phyloP scores from a whole-genome alignment of 2,329 filamentous ascomycete species.

The Claviceps sp. region DNA sequence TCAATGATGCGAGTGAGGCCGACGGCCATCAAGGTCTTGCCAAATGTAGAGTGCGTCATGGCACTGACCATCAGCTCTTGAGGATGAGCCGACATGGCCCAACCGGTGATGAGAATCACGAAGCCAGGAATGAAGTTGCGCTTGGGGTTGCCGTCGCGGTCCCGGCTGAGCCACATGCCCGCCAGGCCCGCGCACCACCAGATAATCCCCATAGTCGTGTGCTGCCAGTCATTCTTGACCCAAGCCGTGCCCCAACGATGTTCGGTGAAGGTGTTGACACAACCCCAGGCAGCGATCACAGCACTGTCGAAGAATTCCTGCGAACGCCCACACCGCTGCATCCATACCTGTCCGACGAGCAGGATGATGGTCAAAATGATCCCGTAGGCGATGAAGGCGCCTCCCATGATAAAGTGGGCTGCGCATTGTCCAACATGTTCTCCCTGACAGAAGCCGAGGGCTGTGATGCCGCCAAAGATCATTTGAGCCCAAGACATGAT shows the following conservation, averaged over 20 bases:
- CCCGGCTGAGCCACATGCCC: constrained; percentile 82
- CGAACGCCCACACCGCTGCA: constrained; percentile 67
- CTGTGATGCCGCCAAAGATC: constrained; percentile 87
- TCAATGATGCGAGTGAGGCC: constrained; percentile 79
- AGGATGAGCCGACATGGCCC: constrained; percentile 87
- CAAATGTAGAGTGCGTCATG: constrained; percentile 80
- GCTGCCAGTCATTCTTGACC: constrained; percentile 90
- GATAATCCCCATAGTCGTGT: constrained; percentile 98
- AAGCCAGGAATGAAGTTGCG: constrained; percentile 88
- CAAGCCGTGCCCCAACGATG: constrained; percentile 84
- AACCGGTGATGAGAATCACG: constrained; percentile 84
- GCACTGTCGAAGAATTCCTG: constrained; percentile 95
- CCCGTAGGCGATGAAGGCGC: constrained; percentile 89
- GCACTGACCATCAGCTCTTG: constrained; percentile 74
- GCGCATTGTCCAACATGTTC: constrained; percentile 87
- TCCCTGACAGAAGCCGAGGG: constrained; percentile 80
- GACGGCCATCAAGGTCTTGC: constrained; percentile 88
- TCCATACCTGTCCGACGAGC: constrained; percentile 77
- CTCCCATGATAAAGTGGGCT: constrained; percentile 98
- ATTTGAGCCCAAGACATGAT: constrained; percentile 85
- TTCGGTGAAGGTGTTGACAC: constrained; percentile 96
- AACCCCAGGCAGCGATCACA: constrained; percentile 88
- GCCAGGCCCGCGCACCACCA: constrained; percentile 94
- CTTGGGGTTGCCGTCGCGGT: constrained; percentile 71
- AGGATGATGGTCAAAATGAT: constrained; percentile 77